Evolutionary conservation across 2,329 filamentous ascomycete species (phyloP).

Genomic region (Diaporthe batatas): DNA sequence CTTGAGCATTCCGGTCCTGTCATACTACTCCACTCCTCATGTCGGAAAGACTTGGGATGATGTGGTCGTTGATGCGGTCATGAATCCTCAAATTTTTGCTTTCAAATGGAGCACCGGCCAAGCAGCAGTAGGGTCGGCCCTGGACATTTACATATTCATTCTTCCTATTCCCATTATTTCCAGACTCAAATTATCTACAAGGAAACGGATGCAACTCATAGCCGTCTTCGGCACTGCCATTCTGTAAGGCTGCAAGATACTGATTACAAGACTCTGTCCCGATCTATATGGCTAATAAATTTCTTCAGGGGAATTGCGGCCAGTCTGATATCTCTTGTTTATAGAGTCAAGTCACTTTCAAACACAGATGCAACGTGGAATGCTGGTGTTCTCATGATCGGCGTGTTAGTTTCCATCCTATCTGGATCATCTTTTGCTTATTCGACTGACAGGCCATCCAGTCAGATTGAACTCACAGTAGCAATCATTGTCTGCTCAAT

Average conservation of each 20-base stretch:
- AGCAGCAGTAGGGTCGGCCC: background rate
- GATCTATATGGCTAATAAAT: background rate
- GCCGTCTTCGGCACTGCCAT: background rate
- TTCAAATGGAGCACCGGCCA: background rate
- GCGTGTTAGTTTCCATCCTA: background rate
- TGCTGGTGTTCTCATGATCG: background rate
- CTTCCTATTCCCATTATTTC: background rate
- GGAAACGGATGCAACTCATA: slow-evolving; percentile 12
- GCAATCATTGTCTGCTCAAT: background rate
- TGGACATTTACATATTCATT: slow-evolving; percentile 11
- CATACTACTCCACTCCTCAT: background rate
- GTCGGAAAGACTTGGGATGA: slow-evolving; percentile 13
- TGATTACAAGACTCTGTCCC: no score
- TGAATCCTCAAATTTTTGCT: background rate
- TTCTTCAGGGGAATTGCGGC: background rate
- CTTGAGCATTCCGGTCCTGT: background rate
- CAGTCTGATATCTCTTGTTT: background rate
- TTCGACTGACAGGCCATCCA: background rate
- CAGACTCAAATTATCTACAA: background rate
- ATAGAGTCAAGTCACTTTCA: slow-evolving; percentile 1
- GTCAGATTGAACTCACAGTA: background rate
- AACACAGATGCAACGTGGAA: background rate
- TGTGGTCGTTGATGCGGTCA: background rate
- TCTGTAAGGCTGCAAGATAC: background rate
- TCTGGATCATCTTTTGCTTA: background rate